Base-by-base conservation (phyloP, 2,329 filamentous ascomycete genomes). In the Pyrenochaeta sp. region DNA sequence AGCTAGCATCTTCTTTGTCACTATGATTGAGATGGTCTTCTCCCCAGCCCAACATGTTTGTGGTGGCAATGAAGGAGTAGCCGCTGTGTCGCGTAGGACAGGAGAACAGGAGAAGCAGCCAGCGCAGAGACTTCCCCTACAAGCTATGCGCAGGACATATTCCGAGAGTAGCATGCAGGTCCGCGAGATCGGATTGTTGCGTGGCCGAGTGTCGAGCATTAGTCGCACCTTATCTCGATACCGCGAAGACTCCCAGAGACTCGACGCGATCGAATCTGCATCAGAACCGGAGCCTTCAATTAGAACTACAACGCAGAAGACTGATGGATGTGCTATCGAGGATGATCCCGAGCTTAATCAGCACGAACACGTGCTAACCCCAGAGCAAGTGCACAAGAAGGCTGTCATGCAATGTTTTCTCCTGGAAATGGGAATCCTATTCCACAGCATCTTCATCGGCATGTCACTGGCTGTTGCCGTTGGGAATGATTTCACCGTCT, bases 401-500 rank as follows among this genome's bases (percentile, higher is more conserved):
- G 66, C 67, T 7, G 53, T 73, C 0, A 59, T 75, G 64, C 70
- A 75, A 31, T 70, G 67, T 40, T 68, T 73, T n/a, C 69, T 79
- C 45, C 75, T 85, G 11, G 85, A 87, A 70, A 86, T 81, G 68
- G 85, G 85, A 29, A 81, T 87, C 56, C 78, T 88, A 48, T 86
- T 87, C 69, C 85, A 87, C 74, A 84, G 81, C 15, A 79, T 87
- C 45, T 85, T 88, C 68, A 87, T 87, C 56, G 85, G 85, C 6
- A 77, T 87, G 44, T 86, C 85, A 45, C 77, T 87, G 1, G 84
- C 82, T 11, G 83, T 85, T 1, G 77, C 81, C 0, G 83, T 84
- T 15, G 70, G 70, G 2, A 73, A 78, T 1, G 84, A 86, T 51
- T 87, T 87, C 66, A 70, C 73, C 4, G 82, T 83, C 0, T 74